Conservation (phyloP, 2,329 filamentous ascomycete genomes). For the Fusarium odoratissimum region DNA sequence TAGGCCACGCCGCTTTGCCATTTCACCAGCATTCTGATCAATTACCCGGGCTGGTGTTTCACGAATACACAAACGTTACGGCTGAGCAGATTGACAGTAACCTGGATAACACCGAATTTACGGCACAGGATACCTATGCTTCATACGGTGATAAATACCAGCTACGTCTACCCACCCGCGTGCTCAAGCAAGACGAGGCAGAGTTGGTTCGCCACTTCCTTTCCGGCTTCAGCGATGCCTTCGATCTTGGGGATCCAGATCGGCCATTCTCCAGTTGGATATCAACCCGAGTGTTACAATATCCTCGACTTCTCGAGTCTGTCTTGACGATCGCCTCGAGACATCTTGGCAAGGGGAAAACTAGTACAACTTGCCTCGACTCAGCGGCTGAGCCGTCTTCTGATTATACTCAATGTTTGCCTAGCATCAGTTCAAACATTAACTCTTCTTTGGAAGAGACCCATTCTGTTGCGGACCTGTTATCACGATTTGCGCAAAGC, state of each 20-base stretch:
- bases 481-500: not conserved
- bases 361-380: fast-evolving
- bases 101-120: fast-evolving
- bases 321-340: not conserved
- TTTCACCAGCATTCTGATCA: not conserved
- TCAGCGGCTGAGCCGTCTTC: fast-evolving
- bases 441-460: fast-evolving
- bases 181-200: not conserved
- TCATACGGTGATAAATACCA: not conserved
- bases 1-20: too few species aligned
- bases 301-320: not conserved
- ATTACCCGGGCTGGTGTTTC: fast-evolving
- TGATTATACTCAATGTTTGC: not conserved
- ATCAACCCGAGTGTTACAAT: not conserved
- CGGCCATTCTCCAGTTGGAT: not conserved
- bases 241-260: not conserved
- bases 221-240: not conserved
- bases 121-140: fast-evolving
- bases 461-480: not conserved
- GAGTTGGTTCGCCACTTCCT: not conserved
- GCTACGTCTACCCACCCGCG: not conserved
- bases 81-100: not conserved
- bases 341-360: not conserved
- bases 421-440: too few species aligned
- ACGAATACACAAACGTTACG: not conserved